Evolutionary conservation across 768 basidiomycete genomes (phyloP).

Genomic region (Amanita fuliginea): DNA sequence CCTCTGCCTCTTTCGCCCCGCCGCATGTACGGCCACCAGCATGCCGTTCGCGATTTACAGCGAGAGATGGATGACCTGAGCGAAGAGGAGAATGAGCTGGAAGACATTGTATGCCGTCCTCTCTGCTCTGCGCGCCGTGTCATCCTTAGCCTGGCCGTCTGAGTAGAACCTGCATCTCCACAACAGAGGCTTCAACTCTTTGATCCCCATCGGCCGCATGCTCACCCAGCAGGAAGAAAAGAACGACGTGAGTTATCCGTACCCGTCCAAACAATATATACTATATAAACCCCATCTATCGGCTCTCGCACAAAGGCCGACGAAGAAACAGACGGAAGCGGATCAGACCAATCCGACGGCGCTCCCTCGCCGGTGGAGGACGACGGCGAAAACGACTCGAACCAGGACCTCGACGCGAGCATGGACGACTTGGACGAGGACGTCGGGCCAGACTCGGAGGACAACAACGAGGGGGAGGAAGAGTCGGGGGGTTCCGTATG

Average conservation of each 20-base stretch:
- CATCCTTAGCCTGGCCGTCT: too few relatives aligned
- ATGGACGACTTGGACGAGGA: conserved; percentile 49
- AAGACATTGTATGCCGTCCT: conserved; percentile 45
- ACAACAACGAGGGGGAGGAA: conserved; percentile 30
- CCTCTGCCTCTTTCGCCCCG: conserved; percentile 46
- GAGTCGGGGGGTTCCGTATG: background rate
- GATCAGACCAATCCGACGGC: conserved; percentile 28
- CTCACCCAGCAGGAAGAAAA: conserved; percentile 76
- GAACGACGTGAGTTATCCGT: conserved; percentile 46
- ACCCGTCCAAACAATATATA: too few relatives aligned
- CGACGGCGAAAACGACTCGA: conserved; percentile 38
- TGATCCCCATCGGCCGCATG: conserved; percentile 64
- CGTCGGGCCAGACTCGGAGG: conserved; percentile 31
- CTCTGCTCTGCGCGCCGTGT: background rate
- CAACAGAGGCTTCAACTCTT: conserved; percentile 54
- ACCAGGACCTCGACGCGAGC: conserved; percentile 49
- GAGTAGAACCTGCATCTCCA: conserved; percentile 46
- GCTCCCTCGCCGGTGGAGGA: conserved; percentile 34
- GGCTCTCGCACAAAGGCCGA: conserved; percentile 16
- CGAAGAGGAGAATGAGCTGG: conserved; percentile 77
- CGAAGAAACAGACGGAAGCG: conserved; percentile 38
- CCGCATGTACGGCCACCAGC: conserved; percentile 45
- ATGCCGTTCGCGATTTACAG: conserved; percentile 53
- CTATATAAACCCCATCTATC: too few relatives aligned
- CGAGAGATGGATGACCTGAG: conserved; percentile 78